A percentile compares a stretch with the other conserved stretches of the same genome.
phyloP scores from a whole-genome alignment of 768 basidiomycete species.

The Leccinum uliginosum region DNA sequence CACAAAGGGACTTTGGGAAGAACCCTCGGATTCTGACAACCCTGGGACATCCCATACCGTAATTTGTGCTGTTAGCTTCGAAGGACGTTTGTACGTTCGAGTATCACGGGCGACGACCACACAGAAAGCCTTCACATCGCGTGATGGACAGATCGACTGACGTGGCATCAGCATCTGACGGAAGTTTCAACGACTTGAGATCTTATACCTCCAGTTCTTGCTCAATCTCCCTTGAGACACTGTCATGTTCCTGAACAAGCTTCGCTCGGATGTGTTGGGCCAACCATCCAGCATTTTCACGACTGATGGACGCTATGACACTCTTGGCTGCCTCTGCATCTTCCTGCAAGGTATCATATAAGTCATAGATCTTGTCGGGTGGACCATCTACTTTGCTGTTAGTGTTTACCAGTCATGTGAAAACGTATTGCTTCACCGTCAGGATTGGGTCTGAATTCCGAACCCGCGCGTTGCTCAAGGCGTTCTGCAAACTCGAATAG shows the following conservation, averaged over 20 bases:
- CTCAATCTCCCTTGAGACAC: constrained; percentile 57
- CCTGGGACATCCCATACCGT: constrained; percentile 78
- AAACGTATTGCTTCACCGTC: constrained; percentile 34
- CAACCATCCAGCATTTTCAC: constrained; percentile 59
- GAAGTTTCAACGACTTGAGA: background rate
- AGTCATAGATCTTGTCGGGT: constrained; percentile 47
- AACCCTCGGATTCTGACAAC: constrained; percentile 48
- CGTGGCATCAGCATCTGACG: constrained; percentile 5
- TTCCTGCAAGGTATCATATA: constrained; percentile 61
- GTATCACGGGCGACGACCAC: constrained; percentile 67
- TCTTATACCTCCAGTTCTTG: constrained; percentile 63
- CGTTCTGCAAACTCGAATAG: constrained; percentile 63
- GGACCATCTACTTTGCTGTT: constrained; percentile 17
- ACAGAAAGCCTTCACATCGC: constrained; percentile 73
- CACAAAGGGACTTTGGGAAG: constrained; percentile 45
- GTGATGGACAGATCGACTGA: constrained; percentile 61
- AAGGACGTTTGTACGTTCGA: constrained; percentile 44
- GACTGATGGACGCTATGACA: constrained; percentile 39
- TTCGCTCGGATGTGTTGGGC: constrained; percentile 48
- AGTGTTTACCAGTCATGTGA: background rate
- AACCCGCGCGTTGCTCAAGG: constrained; percentile 53
- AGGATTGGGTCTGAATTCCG: constrained; percentile 36
- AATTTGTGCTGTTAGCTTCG: constrained; percentile 64
- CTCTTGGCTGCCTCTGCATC: constrained; percentile 43
- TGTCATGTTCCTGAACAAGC: constrained; percentile 46